Base-by-base conservation (phyloP, 495 filamentous ascomycete genomes). In the Astrocystis sublimbata region DNA sequence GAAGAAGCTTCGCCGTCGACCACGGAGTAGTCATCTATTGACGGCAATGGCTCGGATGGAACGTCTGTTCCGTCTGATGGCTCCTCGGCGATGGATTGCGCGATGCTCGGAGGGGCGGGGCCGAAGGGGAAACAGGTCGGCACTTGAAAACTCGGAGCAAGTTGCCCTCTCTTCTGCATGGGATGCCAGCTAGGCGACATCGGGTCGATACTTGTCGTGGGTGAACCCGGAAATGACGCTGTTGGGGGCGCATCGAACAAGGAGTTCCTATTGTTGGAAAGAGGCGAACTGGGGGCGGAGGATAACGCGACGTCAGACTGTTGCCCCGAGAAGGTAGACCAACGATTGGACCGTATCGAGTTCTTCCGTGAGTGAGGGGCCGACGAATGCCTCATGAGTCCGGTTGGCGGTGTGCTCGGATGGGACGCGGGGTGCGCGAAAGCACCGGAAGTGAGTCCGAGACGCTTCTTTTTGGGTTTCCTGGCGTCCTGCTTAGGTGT, bases 221-320 rank as follows among this genome's bases (percentile, higher is more conserved):
- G 92, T 26, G 90, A 96, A 0, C 85, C 89, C 1, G 92, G 89
- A 52, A 82, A 83, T 17, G 83, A 92, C 65, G 79, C 82, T 58
- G 33, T 82, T 76, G 50, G 71, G 19, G 52, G 52, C 6, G 85
- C 80, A 66, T 97, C 93, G 67, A 96, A 97, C 45, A 97, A 76
- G 0, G 91, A 89, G 21, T 86, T 86, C 13, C 87, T 83, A 68
- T 86, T 88, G 15, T 81, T 86, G 2, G 92, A 93, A 24, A 82
- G 82, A 4, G 93, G 93, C 2, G 93, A 96, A 68, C 86, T 92
- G 4, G 92, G 86, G n/a, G 87, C 76, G 0, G 93, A 93, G 9
- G 91, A 92, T 0, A 81, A 67, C 3, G 82, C 76, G 62, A 84
- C 80, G 19, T 89, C 86, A n/a, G 88, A 85, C 6, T 79, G 79